Percentiles rank a stretch among this genome's conserved stretches.
Conservation (phyloP, 257 asterid genomes). For the Fraxinus pennsylvanica region DNA sequence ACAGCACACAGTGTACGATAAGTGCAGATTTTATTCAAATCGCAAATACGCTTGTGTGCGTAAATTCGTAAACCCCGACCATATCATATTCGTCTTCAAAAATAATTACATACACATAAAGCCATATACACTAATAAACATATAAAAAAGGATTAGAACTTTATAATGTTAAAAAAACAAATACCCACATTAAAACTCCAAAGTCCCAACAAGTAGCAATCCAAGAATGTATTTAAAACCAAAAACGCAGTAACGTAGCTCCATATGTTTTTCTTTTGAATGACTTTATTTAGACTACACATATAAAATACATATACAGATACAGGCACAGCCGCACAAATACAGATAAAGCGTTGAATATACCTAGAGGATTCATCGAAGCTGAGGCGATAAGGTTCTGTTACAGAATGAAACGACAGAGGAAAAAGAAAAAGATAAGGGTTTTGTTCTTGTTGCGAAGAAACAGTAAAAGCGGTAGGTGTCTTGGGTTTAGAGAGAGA, state of each 20-base stretch:
- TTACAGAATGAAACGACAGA: conserved; percentile 32
- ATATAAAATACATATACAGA: no score
- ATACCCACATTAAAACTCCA: conserved; percentile 11
- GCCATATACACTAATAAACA: neutral
- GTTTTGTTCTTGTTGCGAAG: conserved; percentile 31
- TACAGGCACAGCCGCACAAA: neutral
- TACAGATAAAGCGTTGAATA: conserved; percentile 40
- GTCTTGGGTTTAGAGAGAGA: neutral
- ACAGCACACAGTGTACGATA: neutral
- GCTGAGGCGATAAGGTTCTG: conserved; percentile 48
- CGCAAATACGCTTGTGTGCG: no score
- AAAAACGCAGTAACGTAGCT: conserved; percentile 28
- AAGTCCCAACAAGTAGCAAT: neutral
- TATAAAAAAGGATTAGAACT: conserved; percentile 23
- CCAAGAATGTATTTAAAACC: neutral
- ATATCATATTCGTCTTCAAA: no score
- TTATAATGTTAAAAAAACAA: neutral
- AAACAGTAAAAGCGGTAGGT: neutral
- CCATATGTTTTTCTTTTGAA: conserved; percentile 6
- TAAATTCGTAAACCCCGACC: no score
- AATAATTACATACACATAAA: neutral
- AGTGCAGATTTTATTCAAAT: no score
- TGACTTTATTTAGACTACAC: no score
- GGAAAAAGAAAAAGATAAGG: conserved; percentile 31
- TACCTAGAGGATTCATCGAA: conserved; percentile 50